Percentiles rank a stretch among this genome's conserved stretches.
Conservation (phyloP, 1,139 yeast genomes). For the Yamadazyma spencermartinsiae region DNA sequence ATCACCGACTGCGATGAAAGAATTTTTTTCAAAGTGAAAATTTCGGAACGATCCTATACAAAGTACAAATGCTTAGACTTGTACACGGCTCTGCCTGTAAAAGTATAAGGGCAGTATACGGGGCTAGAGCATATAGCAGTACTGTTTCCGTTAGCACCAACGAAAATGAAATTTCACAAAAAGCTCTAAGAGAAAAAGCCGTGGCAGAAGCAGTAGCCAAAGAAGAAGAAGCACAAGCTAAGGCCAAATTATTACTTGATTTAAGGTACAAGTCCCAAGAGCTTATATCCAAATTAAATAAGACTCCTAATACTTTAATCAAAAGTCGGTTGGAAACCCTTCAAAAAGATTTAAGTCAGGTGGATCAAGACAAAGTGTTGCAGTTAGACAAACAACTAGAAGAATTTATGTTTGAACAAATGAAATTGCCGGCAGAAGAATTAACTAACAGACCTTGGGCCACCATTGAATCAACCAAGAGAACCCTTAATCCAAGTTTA, state of each 20-base stretch:
- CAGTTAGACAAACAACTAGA: conserved; percentile 46
- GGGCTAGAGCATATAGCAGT: neutral
- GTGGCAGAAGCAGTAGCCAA: conserved; percentile 47
- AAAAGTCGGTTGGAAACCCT: conserved; percentile 31
- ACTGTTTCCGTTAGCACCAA: neutral
- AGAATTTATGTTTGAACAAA: conserved; percentile 36
- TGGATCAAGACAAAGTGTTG: conserved; percentile 36
- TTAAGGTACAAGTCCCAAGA: conserved; percentile 30
- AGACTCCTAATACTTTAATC: conserved; percentile 34
- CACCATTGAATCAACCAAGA: conserved; percentile 6
- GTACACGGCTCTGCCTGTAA: neutral
- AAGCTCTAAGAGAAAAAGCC: conserved; percentile 40
- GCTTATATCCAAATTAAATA: conserved; percentile 35
- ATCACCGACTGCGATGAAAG: neutral
- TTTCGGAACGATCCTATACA: neutral
- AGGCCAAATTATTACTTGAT: conserved; percentile 38
- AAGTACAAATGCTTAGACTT: neutral
- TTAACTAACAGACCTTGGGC: conserved; percentile 40
- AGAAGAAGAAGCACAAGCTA: conserved; percentile 43
- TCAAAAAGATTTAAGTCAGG: conserved; percentile 28
- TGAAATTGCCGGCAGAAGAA: conserved; percentile 36
- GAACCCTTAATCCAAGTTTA: conserved; percentile 8
- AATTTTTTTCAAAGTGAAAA: neutral
- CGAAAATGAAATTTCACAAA: conserved; percentile 21
- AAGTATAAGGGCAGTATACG: neutral